phyloP scores from a whole-genome alignment of 2,329 filamentous ascomycete genomes.

The Colletotrichum paranaense region DNA sequence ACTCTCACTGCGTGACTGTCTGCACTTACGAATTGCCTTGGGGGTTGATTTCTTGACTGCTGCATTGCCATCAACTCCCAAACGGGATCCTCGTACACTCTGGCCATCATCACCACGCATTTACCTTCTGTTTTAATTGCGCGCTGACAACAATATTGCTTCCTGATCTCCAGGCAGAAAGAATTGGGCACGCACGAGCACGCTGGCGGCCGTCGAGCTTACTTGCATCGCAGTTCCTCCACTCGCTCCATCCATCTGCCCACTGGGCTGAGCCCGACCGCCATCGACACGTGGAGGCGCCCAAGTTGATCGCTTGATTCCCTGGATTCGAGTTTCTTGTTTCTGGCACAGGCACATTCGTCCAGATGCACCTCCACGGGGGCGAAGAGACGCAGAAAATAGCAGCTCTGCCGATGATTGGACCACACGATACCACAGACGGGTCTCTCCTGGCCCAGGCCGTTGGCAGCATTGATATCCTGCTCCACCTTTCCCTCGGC shows the following conservation, averaged over 20 bases:
- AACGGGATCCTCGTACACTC: conserved; percentile 10
- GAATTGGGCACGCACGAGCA: no score
- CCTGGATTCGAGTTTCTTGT: not conserved
- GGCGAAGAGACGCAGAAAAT: conserved; percentile 20
- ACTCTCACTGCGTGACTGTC: not conserved
- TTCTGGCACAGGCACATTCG: not conserved
- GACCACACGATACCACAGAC: not conserved
- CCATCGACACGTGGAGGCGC: conserved; percentile 32
- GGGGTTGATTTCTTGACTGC: not conserved
- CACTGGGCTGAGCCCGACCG: conserved; percentile 20
- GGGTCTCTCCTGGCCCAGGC: not conserved
- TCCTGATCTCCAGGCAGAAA: not conserved
- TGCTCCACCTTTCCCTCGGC: not conserved
- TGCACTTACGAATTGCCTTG: not conserved
- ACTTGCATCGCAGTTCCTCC: conserved; percentile 18
- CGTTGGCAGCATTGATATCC: conserved; percentile 4
- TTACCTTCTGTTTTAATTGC: not conserved
- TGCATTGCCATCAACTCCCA: not conserved
- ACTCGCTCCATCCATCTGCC: not conserved
- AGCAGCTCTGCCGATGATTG: conserved; percentile 17
- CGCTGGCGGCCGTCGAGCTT: not conserved
- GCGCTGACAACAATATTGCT: not conserved
- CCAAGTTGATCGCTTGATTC: conserved; percentile 31
- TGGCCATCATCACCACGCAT: not conserved
- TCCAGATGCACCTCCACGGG: conserved; percentile 16